Evolutionary conservation across 331 rosid genomes (phyloP), one percentile per base, ranked within the genome.

Genomic region (Erythrophleum ivorense): DNA sequence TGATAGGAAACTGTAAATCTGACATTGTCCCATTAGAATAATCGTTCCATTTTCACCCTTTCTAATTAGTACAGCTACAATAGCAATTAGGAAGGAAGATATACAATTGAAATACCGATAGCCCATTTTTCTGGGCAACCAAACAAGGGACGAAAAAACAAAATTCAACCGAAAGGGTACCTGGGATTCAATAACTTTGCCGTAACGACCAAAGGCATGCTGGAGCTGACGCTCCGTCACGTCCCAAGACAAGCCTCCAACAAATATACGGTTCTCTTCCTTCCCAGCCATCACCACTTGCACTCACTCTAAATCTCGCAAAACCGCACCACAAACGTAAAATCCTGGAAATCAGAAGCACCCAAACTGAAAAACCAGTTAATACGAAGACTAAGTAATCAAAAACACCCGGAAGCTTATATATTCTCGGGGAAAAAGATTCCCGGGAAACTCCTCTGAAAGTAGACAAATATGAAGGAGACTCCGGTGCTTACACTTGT

Each of bases 161-260:
- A 33, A 40, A 7, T 10, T 7, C 21, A 13, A 67, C 5, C 21
- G 15, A 59, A 29, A 66, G 58, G 67, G 65, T 38, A 94, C 97
- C 95, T 92, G 97, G 76, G 88, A 79, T 81, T 94, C 97, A 5
- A 85, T 54, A 38, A 95, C 86, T 86, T 92, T 95, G 58, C 97
- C 98, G 78, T 85, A 95, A 43, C 95, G 97, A 46, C 21, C 83
- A 80, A 95, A 92, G 67, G 97, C 97, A 72, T 80, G 90, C 65
- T 91, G 95, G 40, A 95, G 92, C 88, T 95, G 94, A 86, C 94
- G 95, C 89, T 95, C 97, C 2, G 97, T 84, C 21, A 93, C 89
- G 58, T 92, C 90, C 97, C 91, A 92, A 48, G 95, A 86, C 80
- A 95, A 81, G 7, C 98, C 98, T 53, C 98, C 97, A 5, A 95